Evolutionary conservation across 768 basidiomycete genomes (phyloP).

Genomic region (Tricholoma matsutake): DNA sequence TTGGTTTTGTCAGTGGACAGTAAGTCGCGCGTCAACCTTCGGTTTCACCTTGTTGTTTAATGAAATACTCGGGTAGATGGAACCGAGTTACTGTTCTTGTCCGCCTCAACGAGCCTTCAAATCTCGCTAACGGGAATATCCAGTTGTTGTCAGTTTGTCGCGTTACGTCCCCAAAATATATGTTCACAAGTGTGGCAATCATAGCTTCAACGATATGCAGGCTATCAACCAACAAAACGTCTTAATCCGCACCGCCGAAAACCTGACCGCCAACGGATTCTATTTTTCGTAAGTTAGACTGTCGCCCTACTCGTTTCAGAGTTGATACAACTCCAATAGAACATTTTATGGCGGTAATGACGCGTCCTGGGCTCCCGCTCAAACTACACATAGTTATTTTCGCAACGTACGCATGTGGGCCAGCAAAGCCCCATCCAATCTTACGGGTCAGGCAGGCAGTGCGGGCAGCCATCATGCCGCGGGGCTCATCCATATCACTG

Average conservation of each 20-base stretch:
- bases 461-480: conserved; percentile 13
- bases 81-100: conserved; percentile 69
- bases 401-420: conserved; percentile 71
- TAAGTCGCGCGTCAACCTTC: conserved; percentile 34
- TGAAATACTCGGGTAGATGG: conserved; percentile 45
- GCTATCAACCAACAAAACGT: conserved; percentile 60
- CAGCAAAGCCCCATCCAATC: conserved; percentile 46
- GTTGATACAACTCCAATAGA: conserved; percentile 29
- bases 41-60: conserved; percentile 5
- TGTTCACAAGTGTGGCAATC: not conserved
- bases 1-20: conserved; percentile 59
- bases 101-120: conserved; percentile 68
- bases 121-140: conserved; percentile 72
- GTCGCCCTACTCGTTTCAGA: conserved; percentile 1
- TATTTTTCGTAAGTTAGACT: conserved; percentile 65
- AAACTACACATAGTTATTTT: conserved; percentile 69
- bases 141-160: conserved; percentile 54
- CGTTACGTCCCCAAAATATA: not conserved
- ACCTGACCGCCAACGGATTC: conserved; percentile 60
- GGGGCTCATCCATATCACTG: not conserved
- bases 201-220: conserved; percentile 66
- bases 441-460: conserved; percentile 34
- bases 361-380: conserved; percentile 66
- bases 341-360: conserved; percentile 85
- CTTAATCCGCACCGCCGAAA: conserved; percentile 55